Evolutionary conservation across 441 rosid genomes (phyloP).

Genomic region (Eutrema salsugineum): DNA sequence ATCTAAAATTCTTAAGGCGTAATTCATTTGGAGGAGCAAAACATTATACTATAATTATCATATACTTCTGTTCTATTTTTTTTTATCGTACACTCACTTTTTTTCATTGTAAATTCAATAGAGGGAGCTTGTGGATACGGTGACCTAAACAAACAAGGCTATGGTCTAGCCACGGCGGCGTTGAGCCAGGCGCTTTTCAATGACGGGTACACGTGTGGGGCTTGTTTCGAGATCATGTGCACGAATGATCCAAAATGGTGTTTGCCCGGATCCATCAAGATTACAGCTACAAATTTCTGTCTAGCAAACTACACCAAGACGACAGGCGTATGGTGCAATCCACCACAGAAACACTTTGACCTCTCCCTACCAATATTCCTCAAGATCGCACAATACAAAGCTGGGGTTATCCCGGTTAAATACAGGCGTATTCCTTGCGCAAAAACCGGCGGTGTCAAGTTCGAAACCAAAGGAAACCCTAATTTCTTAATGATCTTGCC

Average conservation of each 20-base stretch:
- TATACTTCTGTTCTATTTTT: too few relatives aligned
- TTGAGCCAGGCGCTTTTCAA: slow-evolving; percentile 56
- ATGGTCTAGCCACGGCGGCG: slow-evolving; percentile 53
- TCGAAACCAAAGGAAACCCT: slow-evolving; percentile 45
- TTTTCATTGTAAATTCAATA: slow-evolving; percentile 3
- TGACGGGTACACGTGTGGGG: slow-evolving; percentile 44
- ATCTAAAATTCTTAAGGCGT: too few relatives aligned
- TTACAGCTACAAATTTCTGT: slow-evolving; percentile 61
- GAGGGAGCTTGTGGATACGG: slow-evolving; percentile 65
- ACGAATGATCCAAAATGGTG: slow-evolving; percentile 46
- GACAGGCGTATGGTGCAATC: slow-evolving; percentile 50
- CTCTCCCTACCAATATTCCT: slow-evolving; percentile 47
- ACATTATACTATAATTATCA: too few relatives aligned
- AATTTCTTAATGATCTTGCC: not conserved
- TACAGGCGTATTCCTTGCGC: slow-evolving; percentile 38
- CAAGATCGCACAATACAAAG: slow-evolving; percentile 36
- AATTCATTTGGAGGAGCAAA: too few relatives aligned
- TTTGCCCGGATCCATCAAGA: slow-evolving; percentile 36
- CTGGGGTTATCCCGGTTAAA: slow-evolving; percentile 50
- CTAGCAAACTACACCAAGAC: slow-evolving; percentile 37
- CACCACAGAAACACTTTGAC: slow-evolving; percentile 55
- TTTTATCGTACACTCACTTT: too few relatives aligned
- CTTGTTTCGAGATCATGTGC: slow-evolving; percentile 49
- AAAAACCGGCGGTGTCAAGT: slow-evolving; percentile 51
- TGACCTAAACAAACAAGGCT: slow-evolving; percentile 41